Base-by-base conservation (phyloP, 495 filamentous ascomycete genomes). In the Hypoxylon perforatum region DNA sequence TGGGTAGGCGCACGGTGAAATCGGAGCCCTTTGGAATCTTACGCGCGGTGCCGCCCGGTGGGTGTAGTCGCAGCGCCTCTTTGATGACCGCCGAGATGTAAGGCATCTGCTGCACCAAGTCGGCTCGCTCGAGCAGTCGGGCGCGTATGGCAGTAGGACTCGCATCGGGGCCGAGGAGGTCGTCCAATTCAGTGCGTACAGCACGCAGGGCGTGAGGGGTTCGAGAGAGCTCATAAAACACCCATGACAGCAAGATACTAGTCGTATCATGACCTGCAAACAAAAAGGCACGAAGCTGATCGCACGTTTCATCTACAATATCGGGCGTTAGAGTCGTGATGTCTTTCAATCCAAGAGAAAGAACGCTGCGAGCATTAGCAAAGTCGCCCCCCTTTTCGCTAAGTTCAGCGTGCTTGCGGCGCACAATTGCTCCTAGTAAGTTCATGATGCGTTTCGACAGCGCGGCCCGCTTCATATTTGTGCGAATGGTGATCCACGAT, bases 241-340 rank as follows among this genome's bases (percentile, higher is more conserved):
- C 50, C 76, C 78, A 77, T 66, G 59, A 73, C 11, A 39, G 36
- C 15, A 14, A 3, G 4, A 14, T 76, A 19, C 73, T 68, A 5
- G 79, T 85, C 0, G 84, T 84, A 67, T 86, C 82, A 62, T 83
- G 80, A 10, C 83, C 82, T 3, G 79, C 83, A 19, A 82, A 80
- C 8, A 85, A 67, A 56, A 85, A 85, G 0, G 77, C 77, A 41
- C 77, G 77, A 28, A 81, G 46, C 55, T 77, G 73, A 47, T 79
- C 77, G 23, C 57, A 64, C 0, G 73, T 67, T 23, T 73, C 57
- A 14, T 60, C 10, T 8, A 77, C 8, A 5, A 74, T n/a, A 4
- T 57, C 14, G 1, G 66, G 22, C 11, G 58, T 70, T 12, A 80
- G 63, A 0, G 28, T 12, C 18, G 69, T 54, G 19, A 21, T 57